Evolutionary conservation across 2,329 filamentous ascomycete genomes (phyloP).

Genomic region (Trichoderma breve): DNA sequence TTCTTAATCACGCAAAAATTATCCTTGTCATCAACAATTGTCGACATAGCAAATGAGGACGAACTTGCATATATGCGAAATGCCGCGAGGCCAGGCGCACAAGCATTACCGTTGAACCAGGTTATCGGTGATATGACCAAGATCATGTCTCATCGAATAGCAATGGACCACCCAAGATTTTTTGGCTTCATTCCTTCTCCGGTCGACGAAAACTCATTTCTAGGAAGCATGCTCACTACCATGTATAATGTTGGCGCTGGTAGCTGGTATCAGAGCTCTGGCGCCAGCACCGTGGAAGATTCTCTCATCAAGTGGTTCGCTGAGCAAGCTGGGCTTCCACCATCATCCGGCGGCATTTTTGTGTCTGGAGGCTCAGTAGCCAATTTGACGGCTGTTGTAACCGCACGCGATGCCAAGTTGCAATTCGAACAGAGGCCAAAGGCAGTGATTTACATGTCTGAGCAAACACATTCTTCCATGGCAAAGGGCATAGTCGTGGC

Average conservation of each 20-base stretch:
- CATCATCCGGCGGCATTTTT: conserved; percentile 25
- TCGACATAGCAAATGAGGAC: neutral
- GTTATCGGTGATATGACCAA: conserved; percentile 13
- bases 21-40: neutral
- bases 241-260: conserved; percentile 27
- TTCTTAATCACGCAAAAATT: neutral
- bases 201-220: conserved; percentile 25
- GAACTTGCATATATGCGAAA: neutral
- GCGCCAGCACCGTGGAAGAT: conserved; percentile 27
- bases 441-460: conserved; percentile 24
- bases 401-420: conserved; percentile 25
- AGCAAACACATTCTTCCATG: conserved; percentile 25
- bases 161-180: conserved; percentile 22
- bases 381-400: conserved; percentile 27
- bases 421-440: conserved; percentile 2
- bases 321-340: conserved; percentile 19
- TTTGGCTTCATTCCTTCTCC: conserved; percentile 29
- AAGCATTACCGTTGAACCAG: neutral
- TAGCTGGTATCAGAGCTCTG: conserved; percentile 26
- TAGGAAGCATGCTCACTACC: conserved; percentile 24
- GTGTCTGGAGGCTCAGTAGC: conserved; percentile 31
- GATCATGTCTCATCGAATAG: conserved; percentile 18
- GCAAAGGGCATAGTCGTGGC: conserved; percentile 21
- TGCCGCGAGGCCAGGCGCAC: neutral
- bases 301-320: conserved; percentile 28